Base-by-base conservation (phyloP, 163 green algal species). In the Prototheca cutis region DNA sequence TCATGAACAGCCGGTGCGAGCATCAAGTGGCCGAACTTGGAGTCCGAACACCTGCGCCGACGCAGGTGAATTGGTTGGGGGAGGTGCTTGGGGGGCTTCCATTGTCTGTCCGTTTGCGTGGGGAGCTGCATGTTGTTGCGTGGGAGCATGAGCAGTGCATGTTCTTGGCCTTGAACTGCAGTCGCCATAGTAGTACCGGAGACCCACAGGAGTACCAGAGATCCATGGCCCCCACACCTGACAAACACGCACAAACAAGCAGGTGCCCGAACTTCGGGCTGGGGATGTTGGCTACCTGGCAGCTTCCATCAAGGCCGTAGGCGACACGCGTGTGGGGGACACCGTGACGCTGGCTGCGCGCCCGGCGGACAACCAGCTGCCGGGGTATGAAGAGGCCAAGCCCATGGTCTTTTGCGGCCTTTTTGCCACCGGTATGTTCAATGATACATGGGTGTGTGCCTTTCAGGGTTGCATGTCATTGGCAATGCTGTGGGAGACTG, bases 211-310 rank as follows among this genome's bases (percentile, higher is more conserved):
- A n/a, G n/a, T n/a, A n/a, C n/a, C n/a, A n/a, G n/a, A n/a, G n/a
- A n/a, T n/a, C n/a, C n/a, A n/a, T n/a, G n/a, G n/a, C 36, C 36
- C 13, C 36, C 13, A 10, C 36, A 45, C 36, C 13, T 15, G 13
- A 1, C 36, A 45, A 10, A 10, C 36, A 45, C 36, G 13, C 36
- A 45, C 13, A 1, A 10, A 45, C 17, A 21, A 21, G 36, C 36
- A 45, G 36, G 36, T 45, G 0, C 76, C 62, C 1, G 23, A 57
- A 19, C 72, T 96, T 56, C 70, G 86, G 15, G 90, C 86, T 0
- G 89, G 87, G 0, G 87, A 95, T 67, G 89, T 97, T 42, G 90
- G 90, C 23, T 97, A 96, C 68, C 58, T 96, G 51, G 83, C 96
- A 47, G 59, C 60, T 6, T 87, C 88, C 51, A 89, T 96, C 65